Base-by-base conservation (phyloP, 163 green algal species). In the Chlorella variabilis region DNA sequence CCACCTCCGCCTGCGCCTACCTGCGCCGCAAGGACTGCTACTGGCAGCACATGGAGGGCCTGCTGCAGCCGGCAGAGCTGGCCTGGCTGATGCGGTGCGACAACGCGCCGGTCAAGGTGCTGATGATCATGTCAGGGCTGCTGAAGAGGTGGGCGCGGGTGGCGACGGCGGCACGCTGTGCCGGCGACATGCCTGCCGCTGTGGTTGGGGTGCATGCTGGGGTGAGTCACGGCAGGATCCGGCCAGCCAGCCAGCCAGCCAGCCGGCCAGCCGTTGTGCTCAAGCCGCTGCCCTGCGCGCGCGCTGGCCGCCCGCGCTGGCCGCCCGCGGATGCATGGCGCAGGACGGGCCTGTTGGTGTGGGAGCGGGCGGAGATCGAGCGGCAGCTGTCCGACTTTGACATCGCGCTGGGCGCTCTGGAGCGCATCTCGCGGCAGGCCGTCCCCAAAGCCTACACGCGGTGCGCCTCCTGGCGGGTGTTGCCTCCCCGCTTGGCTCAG, bases 341-440 rank as follows among this genome's bases (percentile, higher is more conserved):
- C 73, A 80, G 73, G 27, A 70, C 73, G 1, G 59, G 73, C 54
- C 66, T 86, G 62, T 27, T 13, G 25, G 49, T 77, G 4, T 59
- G 42, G 6, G 39, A 85, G 71, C 61, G 45, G 4, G 21, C 34
- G 2, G 33, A 58, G 75, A 89, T 95, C 66, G 85, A 90, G 58
- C 49, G 87, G 34, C 93, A 93, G 77, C 67, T 97, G 29, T 94
- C 88, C 1, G 82, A 88, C 58, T 91, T 93, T 59, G 77, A 93
- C 29, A 89, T 95, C 31, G 74, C 83, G 23, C 62, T 94, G 4
- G 92, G 92, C 34, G 85, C 85, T 34, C 90, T 86, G 66, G 91
- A 94, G 87, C 84, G 89, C 36, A 87, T 94, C 81, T 84, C 90
- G 68, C 81, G 87, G 31, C 88, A 38, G 71, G 62, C 79, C 20